Evolutionary conservation across 2,329 filamentous ascomycete species (phyloP).

Genomic region (Clarireedia sp.): DNA sequence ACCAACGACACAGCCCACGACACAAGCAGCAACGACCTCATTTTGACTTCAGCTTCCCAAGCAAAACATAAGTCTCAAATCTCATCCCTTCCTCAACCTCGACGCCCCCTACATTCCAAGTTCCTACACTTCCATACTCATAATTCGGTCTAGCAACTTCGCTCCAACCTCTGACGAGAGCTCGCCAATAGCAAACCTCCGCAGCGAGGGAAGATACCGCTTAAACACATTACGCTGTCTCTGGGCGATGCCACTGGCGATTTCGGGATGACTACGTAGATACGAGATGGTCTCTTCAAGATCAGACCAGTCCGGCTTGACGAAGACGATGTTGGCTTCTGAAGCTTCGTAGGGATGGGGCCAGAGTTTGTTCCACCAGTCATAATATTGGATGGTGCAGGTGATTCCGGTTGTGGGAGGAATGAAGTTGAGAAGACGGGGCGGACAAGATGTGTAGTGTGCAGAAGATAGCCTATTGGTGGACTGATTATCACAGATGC

Average conservation of each 20-base stretch:
- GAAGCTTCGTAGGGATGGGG: conserved; percentile 28
- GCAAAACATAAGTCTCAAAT: conserved; percentile 25
- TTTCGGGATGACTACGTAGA: conserved; percentile 36
- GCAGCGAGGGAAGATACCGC: conserved; percentile 44
- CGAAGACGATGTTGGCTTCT: conserved; percentile 43
- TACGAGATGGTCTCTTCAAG: conserved; percentile 39
- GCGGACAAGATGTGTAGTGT: conserved; percentile 39
- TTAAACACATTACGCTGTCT: conserved; percentile 39
- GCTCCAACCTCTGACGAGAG: conserved; percentile 40
- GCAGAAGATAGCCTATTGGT: conserved; percentile 42
- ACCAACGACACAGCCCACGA: no score
- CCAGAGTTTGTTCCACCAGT: conserved; percentile 31
- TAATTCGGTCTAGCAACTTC: conserved; percentile 33
- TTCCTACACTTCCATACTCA: conserved; percentile 28
- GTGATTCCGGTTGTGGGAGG: conserved; percentile 6
- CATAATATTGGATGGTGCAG: not conserved
- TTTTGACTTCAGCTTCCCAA: conserved; percentile 16
- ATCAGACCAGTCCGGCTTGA: conserved; percentile 44
- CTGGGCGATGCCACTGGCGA: conserved; percentile 40
- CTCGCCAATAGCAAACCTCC: conserved; percentile 47
- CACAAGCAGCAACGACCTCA: no score
- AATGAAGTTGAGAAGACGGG: conserved; percentile 36
- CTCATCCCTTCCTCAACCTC: conserved; percentile 30
- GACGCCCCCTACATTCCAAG: conserved; percentile 21
- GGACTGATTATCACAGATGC: conserved; percentile 40